A percentile compares a stretch with the other conserved stretches of the same genome.
These are phyloP conservation scores for Cryphonectria japonica DNA, from an alignment of 2,329 filamentous ascomycete genomes.

Conservation along the genomic window DNA sequence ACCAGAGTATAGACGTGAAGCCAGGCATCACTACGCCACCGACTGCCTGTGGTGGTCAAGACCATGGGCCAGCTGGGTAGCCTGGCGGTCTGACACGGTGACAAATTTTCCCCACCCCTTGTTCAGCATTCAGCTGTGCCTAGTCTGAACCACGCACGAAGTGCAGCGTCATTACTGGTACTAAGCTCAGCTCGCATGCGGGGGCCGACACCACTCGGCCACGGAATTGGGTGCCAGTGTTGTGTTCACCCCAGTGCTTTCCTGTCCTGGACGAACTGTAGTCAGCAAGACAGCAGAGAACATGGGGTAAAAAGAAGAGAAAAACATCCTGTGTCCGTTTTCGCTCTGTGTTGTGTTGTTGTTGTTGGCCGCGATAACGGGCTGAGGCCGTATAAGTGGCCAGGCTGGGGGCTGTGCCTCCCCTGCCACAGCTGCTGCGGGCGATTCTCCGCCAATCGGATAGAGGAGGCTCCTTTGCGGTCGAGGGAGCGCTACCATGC, in stretches of 20 bases:
- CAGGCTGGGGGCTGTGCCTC: conserved; percentile 13
- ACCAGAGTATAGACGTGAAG: neutral
- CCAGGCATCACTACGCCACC: conserved; percentile 25
- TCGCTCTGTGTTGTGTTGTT: neutral
- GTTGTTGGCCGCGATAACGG: conserved; percentile 17
- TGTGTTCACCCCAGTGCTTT: neutral
- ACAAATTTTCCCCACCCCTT: neutral
- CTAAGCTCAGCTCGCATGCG: conserved; percentile 12
- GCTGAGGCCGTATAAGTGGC: conserved; percentile 16
- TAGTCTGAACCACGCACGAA: neutral
- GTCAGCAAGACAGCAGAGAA: conserved; percentile 6
- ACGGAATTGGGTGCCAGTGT: neutral
- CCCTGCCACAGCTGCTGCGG: neutral
- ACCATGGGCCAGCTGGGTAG: conserved; percentile 2
- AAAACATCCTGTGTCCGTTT: neutral
- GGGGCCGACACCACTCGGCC: conserved; percentile 8
- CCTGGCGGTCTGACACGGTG: conserved; percentile 11
- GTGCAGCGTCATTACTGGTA: conserved; percentile 7
- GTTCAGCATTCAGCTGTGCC: neutral
- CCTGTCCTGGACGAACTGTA: neutral
- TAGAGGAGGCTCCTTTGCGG: neutral
- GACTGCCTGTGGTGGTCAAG: conserved; percentile 16
- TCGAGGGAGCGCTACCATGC: conserved; percentile 1
- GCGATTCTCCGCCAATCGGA: conserved; percentile 12
- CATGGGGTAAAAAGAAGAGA: neutral